These are phyloP conservation scores for Claviceps monticola DNA, from an alignment of 2,329 filamentous ascomycete genomes.

Conservation along the genomic window DNA sequence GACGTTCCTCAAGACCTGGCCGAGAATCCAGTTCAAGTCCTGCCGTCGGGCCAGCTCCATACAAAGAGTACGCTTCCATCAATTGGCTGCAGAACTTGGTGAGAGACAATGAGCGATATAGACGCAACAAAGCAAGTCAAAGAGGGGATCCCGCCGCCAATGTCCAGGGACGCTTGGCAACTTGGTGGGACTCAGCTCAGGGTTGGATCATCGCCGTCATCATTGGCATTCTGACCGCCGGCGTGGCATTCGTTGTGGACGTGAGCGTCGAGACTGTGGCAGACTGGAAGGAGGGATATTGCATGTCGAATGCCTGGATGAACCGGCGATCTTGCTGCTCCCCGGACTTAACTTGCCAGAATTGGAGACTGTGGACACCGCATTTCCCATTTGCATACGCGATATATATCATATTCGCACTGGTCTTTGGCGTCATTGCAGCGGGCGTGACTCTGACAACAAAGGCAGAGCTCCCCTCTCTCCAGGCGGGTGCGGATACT, in stretches of 20 bases:
- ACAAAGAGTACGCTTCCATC: conserved; percentile 48
- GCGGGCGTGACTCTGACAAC: conserved; percentile 18
- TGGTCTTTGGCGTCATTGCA: conserved; percentile 13
- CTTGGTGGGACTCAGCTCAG: conserved; percentile 32
- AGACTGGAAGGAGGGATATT: conserved; percentile 46
- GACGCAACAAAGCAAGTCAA: conserved; percentile 13
- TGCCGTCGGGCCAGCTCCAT: conserved; percentile 24
- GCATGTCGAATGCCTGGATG: conserved; percentile 27
- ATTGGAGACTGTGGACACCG: conserved; percentile 29
- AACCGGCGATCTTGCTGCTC: conserved; percentile 37
- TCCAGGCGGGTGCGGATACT: conserved; percentile 18
- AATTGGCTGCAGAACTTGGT: conserved; percentile 49
- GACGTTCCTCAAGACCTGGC: not conserved
- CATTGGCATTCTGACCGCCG: conserved; percentile 40
- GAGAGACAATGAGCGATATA: conserved; percentile 40
- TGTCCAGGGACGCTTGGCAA: not conserved
- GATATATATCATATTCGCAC: conserved; percentile 14
- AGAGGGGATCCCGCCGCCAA: conserved; percentile 23
- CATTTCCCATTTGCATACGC: conserved; percentile 11
- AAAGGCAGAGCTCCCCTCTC: conserved; percentile 23
- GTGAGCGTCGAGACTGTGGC: conserved; percentile 38
- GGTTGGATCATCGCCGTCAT: conserved; percentile 41
- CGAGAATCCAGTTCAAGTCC: not conserved
- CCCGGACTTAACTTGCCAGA: conserved; percentile 17
- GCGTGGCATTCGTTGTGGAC: conserved; percentile 41